Evolutionary conservation across 202 grass and related monocot genomes (phyloP).

Genomic region (Miscanthus sacchariflorus): DNA sequence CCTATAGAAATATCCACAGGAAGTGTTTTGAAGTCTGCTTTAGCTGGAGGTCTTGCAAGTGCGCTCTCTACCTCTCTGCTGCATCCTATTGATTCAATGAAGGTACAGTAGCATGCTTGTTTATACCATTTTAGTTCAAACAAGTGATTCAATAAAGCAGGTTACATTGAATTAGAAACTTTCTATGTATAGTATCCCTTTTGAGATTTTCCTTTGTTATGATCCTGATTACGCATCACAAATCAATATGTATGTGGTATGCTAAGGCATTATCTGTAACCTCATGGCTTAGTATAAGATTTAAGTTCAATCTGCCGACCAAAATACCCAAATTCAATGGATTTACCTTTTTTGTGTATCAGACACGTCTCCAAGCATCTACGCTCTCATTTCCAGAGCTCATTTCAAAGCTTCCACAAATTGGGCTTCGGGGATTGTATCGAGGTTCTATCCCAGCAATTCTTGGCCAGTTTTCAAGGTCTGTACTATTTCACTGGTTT

Average conservation of each 20-base stretch:
- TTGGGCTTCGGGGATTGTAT: not conserved
- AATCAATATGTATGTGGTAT: slow-evolving; percentile 16
- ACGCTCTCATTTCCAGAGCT: slow-evolving; percentile 83
- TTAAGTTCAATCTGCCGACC: not conserved
- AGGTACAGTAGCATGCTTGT: slow-evolving; percentile 55
- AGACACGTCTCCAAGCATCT: slow-evolving; percentile 98
- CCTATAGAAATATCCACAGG: slow-evolving; percentile 90
- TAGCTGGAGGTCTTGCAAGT: slow-evolving; percentile 95
- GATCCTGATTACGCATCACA: not conserved
- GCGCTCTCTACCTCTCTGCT: slow-evolving; percentile 93
- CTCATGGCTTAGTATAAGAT: not conserved
- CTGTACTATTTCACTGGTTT: not conserved
- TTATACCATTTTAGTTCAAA: slow-evolving; percentile 29
- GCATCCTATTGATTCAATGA: slow-evolving; percentile 98
- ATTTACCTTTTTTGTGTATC: slow-evolving; percentile 39
- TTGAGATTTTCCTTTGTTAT: not conserved
- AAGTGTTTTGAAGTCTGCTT: slow-evolving; percentile 95
- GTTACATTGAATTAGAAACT: not conserved
- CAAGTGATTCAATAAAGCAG: slow-evolving; percentile 3
- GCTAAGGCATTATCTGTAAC: not conserved
- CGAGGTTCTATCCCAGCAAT: not conserved
- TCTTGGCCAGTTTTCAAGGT: not conserved
- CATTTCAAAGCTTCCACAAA: not conserved
- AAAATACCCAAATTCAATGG: slow-evolving; percentile 27
- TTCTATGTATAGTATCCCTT: no score